Conservation (phyloP, 2,329 filamentous ascomycete species). For the Sphaerostilbella broomeana region DNA sequence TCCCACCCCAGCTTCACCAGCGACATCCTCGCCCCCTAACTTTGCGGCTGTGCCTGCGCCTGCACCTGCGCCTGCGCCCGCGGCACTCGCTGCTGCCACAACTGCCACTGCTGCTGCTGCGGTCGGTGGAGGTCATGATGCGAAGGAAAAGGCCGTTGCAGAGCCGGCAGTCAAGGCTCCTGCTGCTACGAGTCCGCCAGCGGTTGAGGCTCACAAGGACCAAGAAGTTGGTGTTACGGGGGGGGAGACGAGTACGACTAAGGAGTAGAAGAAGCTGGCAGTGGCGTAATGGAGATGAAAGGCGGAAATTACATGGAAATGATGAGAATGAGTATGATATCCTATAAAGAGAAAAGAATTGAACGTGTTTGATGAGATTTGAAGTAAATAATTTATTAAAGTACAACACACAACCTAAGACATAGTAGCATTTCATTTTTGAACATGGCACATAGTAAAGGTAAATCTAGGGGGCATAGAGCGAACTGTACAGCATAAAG, state of each 20-base stretch:
- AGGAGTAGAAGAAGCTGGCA: not conserved
- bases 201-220: conserved; percentile 14
- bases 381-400: too few species aligned
- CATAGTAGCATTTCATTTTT: too few species aligned
- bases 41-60: conserved; percentile 2
- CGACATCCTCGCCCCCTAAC: not conserved
- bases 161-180: conserved; percentile 17
- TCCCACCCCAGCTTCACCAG: conserved; percentile 9
- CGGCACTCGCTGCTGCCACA: not conserved
- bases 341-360: not conserved
- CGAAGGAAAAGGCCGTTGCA: conserved; percentile 4
- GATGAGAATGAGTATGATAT: not conserved
- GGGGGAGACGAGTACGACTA: conserved; percentile 18
- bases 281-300: not conserved
- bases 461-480: too few species aligned
- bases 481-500: too few species aligned
- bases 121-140: too few species aligned
- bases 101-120: conserved; percentile 11
- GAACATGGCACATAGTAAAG: too few species aligned
- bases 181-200: conserved; percentile 4
- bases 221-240: conserved; percentile 44
- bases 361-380: too few species aligned
- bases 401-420: too few species aligned
- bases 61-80: conserved; percentile 8
- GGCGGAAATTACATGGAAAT: too few species aligned